Conservation (phyloP, 1,139 yeast genomes). For the Torulaspora globosa region DNA sequence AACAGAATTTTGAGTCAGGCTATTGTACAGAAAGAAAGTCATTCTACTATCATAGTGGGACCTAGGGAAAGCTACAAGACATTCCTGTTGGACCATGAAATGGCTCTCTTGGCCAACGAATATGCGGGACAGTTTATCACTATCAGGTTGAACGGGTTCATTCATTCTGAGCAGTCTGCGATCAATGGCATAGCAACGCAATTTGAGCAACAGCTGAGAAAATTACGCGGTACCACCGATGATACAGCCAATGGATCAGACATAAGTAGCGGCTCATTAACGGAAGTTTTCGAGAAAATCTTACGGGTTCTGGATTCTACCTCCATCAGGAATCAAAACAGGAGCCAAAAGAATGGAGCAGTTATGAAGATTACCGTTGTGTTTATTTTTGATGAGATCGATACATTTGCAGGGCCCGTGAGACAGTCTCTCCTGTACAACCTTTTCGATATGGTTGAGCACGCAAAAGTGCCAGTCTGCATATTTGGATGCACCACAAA, state of each 20-base stretch:
- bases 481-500: constrained; percentile 78
- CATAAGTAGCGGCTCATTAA: constrained; percentile 47
- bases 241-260: constrained; percentile 24
- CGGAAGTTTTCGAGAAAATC: constrained; percentile 51
- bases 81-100: constrained; percentile 53
- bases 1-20: constrained; percentile 61
- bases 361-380: constrained; percentile 53
- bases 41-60: constrained; percentile 75
- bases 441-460: constrained; percentile 78
- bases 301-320: constrained; percentile 44
- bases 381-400: constrained; percentile 81
- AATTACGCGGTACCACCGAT: constrained; percentile 19
- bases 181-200: constrained; percentile 83
- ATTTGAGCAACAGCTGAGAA: constrained; percentile 49
- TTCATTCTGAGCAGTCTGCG: constrained; percentile 73
- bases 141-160: constrained; percentile 62
- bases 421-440: constrained; percentile 84
- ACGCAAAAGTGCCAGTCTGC: constrained; percentile 68
- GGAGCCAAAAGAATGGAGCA: constrained; percentile 22
- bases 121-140: constrained; percentile 51
- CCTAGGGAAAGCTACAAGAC: constrained; percentile 80
- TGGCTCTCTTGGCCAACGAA: constrained; percentile 44
- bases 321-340: constrained; percentile 20
- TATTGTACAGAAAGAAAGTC: constrained; percentile 67
- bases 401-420: constrained; percentile 63